Evolutionary conservation across 352 stramenopile species (phyloP), one percentile per base, ranked within the genome.

Genomic region (Pythium folliculosum): DNA sequence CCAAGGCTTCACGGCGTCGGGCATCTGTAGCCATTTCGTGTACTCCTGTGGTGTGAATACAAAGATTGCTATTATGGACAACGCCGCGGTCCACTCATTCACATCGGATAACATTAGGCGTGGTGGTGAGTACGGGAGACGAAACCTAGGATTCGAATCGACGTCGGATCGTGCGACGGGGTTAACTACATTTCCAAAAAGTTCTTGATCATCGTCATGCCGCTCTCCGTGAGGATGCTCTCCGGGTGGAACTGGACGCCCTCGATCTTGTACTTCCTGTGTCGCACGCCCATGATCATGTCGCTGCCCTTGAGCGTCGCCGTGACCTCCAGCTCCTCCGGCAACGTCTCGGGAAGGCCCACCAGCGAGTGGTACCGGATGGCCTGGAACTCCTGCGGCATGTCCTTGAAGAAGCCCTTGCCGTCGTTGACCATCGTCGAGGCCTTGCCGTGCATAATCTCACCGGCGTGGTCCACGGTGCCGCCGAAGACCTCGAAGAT

Each of bases 401-500:
- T 91, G 57, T 84, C 84, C 65, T 88, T 89, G 67, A 96, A 96
- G 21, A 96, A 67, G 0, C 89, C 89, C 67, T 93, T 90, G 63
- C 87, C 89, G 43, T 95, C 89, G 72, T 92, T 84, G 55, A 81
- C 71, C 75, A 96, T 96, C 1, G 85, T 78, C 40, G 86, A 93
- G 61, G 88, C 78, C 72, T 96, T 96, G 72, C 89, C 89, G 70
- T 96, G 89, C 65, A 95, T 78, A 62, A 96, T 95, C 73, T 96
- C 89, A 12, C 89, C 89, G 0, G 89, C 89, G 71, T 92, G 84
- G 66, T 82, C 84, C 38, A 96, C 88, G 3, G 78, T 95, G 51
- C 89, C 89, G 35, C 89, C 89, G 64, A 93, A 96, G 25, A 95
- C 89, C 60, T 96, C 89, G 65, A 84, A 95, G 82, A 96, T 95